Conservation (phyloP, 1,284 basidiomycete genomes). For the Leccinum subspadiceum region DNA sequence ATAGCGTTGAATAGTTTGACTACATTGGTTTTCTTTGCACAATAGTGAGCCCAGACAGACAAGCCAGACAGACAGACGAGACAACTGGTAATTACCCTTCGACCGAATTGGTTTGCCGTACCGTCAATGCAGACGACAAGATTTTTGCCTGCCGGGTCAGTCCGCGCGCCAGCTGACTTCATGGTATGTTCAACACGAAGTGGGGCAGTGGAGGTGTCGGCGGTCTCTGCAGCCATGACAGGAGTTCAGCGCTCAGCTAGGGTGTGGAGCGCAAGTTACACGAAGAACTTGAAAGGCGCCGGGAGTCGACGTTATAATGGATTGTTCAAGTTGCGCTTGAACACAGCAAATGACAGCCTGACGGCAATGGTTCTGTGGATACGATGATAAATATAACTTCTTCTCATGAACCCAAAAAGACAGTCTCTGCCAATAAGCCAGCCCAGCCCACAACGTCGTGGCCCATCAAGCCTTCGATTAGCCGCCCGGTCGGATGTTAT, state of each 20-base stretch:
- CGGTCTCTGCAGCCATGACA: not conserved
- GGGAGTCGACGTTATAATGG: not conserved
- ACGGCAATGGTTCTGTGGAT: not conserved
- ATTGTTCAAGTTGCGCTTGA: not conserved
- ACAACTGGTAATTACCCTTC: constrained; percentile 5
- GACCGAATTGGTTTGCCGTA: constrained; percentile 34
- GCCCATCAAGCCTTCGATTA: not conserved
- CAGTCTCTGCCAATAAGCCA: not conserved
- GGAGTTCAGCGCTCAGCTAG: not conserved
- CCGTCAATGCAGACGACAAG: constrained; percentile 37
- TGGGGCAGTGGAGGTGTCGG: not conserved
- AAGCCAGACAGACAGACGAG: not conserved
- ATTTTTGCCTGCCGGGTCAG: constrained; percentile 11
- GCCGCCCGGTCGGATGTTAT: not conserved
- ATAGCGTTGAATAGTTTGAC: constrained; percentile 18
- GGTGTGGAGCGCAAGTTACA: not conserved
- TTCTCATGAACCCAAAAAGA: not conserved
- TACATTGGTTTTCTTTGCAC: constrained; percentile 7
- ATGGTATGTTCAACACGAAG: not conserved
- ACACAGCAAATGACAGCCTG: not conserved
- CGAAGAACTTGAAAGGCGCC: not conserved
- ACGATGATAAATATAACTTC: not conserved
- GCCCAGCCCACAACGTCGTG: not conserved
- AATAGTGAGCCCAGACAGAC: not conserved
- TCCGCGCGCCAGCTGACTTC: not conserved